Conservation (phyloP, 768 basidiomycete species). For the Suillus spraguei region DNA sequence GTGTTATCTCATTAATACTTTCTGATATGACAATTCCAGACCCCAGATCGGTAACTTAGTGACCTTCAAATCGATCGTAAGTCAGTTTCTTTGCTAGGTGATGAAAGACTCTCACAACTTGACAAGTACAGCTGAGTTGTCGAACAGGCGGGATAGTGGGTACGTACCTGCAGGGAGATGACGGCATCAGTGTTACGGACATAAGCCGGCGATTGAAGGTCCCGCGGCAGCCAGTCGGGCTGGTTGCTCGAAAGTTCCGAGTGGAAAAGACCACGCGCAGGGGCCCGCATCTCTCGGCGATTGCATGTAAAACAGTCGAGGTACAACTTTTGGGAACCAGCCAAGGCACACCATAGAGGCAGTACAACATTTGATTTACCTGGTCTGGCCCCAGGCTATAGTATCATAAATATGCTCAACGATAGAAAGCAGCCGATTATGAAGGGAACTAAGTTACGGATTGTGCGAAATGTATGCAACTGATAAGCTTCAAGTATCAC, state of each 20-base stretch:
- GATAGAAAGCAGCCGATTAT: not conserved
- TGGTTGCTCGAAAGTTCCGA: not conserved
- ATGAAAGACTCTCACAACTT: no score
- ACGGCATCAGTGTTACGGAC: not conserved
- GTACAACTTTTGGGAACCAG: not conserved
- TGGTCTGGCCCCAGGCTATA: not conserved
- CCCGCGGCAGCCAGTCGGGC: not conserved
- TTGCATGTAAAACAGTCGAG: not conserved
- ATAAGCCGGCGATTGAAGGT: not conserved
- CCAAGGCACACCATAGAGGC: not conserved
- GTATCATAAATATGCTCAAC: not conserved
- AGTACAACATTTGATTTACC: not conserved
- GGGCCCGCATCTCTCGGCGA: not conserved
- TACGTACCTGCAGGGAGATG: not conserved
- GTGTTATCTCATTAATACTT: not conserved
- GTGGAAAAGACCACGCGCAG: not conserved
- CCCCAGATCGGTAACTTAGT: not conserved
- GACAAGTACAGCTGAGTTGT: not conserved
- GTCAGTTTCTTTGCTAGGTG: not conserved
- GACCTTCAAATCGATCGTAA: not conserved
- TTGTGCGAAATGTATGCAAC: not conserved
- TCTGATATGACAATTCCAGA: not conserved
- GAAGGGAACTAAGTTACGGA: not conserved
- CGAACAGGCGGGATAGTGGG: not conserved
- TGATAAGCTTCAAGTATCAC: conserved; percentile 27